These are phyloP conservation scores for Porcisia deanei DNA, from an alignment of 208 protist genomes.

Conservation along the genomic window DNA sequence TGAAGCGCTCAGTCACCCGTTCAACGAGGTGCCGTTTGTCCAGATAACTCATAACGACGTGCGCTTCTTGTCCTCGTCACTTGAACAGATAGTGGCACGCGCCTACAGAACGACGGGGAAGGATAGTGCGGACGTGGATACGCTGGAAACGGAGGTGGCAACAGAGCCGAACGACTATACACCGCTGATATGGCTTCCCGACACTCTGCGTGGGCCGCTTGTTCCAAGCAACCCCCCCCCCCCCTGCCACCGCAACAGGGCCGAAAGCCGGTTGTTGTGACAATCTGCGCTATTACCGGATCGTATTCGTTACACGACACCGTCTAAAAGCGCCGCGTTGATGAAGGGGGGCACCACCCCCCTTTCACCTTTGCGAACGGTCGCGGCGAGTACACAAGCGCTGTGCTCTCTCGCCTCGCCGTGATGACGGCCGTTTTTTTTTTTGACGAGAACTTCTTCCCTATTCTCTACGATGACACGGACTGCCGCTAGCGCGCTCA, in stretches of 20 bases:
- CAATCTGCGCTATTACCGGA: slow-evolving; percentile 50
- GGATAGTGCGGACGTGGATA: slow-evolving; percentile 26
- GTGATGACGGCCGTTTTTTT: slow-evolving; percentile 39
- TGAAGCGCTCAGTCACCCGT: slow-evolving; percentile 34
- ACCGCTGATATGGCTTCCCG: slow-evolving; percentile 26
- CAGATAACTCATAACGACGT: slow-evolving; percentile 38
- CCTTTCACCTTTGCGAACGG: slow-evolving; percentile 34
- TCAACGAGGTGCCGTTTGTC: slow-evolving; percentile 40
- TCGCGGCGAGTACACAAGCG: slow-evolving; percentile 14
- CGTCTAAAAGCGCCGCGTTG: neutral
- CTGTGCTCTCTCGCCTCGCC: slow-evolving; percentile 45
- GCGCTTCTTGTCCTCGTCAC: slow-evolving; percentile 12
- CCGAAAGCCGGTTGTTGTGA: slow-evolving; percentile 22
- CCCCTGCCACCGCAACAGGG: slow-evolving; percentile 29
- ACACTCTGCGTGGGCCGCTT: slow-evolving; percentile 20
- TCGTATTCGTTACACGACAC: slow-evolving; percentile 38
- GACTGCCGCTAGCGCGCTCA: slow-evolving; percentile 40
- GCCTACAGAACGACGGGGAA: slow-evolving; percentile 21
- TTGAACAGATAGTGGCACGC: slow-evolving; percentile 6
- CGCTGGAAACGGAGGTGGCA: slow-evolving; percentile 35
- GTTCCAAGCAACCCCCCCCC: neutral
- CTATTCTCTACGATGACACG: slow-evolving; percentile 45
- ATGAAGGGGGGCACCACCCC: slow-evolving; percentile 2
- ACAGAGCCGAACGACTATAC: slow-evolving; percentile 34
- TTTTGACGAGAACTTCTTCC: slow-evolving; percentile 65